Percentiles rank a stretch among this genome's conserved stretches.
phyloP scores from a whole-genome alignment of 768 basidiomycete genomes.

The Lentinula sp. region DNA sequence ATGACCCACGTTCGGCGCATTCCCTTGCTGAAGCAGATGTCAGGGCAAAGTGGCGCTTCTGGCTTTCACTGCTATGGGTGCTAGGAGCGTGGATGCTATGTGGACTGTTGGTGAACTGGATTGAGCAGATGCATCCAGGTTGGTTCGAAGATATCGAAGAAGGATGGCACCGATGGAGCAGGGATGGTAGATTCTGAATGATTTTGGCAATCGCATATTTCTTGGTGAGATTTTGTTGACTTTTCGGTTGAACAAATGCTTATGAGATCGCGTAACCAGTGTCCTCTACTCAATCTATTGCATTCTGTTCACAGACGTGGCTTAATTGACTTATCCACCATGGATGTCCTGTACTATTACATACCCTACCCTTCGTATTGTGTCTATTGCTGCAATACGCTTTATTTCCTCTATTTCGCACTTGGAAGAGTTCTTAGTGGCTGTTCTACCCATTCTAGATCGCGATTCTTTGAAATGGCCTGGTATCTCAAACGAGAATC shows the following conservation, averaged over 20 bases:
- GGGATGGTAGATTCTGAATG: background rate
- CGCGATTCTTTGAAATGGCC: too few relatives aligned
- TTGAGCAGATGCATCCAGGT: background rate
- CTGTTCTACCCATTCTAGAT: too few relatives aligned
- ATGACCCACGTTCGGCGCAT: constrained; percentile 26
- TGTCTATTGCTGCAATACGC: background rate
- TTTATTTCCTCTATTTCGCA: background rate
- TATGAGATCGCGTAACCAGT: background rate
- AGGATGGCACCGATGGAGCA: background rate
- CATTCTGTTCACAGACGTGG: background rate
- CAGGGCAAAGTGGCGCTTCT: constrained; percentile 33
- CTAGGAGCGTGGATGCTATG: constrained; percentile 21
- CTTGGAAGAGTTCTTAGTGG: too few relatives aligned
- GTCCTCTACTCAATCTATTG: background rate
- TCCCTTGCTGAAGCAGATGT: constrained; percentile 24
- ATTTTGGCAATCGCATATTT: background rate
- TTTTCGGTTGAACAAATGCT: background rate
- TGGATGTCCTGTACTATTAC: background rate
- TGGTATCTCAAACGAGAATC: too few relatives aligned
- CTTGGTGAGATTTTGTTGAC: background rate
- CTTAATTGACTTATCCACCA: background rate
- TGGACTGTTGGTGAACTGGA: constrained; percentile 15
- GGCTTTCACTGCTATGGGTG: constrained; percentile 23
- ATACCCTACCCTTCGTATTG: background rate
- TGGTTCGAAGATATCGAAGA: background rate